Evolutionary conservation across 768 basidiomycete genomes (phyloP).

Genomic region (Psilocybe tampanensis): DNA sequence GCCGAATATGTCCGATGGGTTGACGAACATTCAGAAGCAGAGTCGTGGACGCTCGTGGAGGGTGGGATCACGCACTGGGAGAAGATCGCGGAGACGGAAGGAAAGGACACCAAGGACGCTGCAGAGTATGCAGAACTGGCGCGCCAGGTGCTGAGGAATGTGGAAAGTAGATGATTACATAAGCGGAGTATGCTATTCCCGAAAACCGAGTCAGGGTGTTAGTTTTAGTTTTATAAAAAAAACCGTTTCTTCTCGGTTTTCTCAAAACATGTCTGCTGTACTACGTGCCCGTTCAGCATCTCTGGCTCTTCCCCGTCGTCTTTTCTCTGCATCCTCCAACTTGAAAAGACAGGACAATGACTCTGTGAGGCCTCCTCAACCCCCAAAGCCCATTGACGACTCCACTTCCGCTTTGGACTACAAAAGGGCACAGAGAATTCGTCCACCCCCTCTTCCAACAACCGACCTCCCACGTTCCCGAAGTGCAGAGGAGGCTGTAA

Average conservation of each 20-base stretch:
- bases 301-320: constrained; percentile 25
- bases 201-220: constrained; percentile 10
- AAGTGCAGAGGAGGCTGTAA: constrained; percentile 94
- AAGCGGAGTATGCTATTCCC: constrained; percentile 7
- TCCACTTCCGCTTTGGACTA: constrained; percentile 96
- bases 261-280: constrained; percentile 24
- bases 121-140: constrained; percentile 70
- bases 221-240: constrained; percentile 1
- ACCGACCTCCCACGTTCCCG: constrained; percentile 84
- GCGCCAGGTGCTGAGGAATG: constrained; percentile 60
- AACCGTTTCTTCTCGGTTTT: constrained; percentile 1
- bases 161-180: constrained; percentile 20
- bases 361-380: constrained; percentile 53
- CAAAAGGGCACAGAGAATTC: constrained; percentile 68
- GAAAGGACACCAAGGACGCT: constrained; percentile 45
- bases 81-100: constrained; percentile 63
- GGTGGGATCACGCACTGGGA: constrained; percentile 81
- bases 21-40: constrained; percentile 83
- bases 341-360: constrained; percentile 29
- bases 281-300: constrained; percentile 32
- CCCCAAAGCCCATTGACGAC: constrained; percentile 83
- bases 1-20: constrained; percentile 97
- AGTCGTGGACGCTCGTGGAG: constrained; percentile 81
- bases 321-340: constrained; percentile 39
- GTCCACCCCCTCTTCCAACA: constrained; percentile 84